Evolutionary conservation across 2,329 filamentous ascomycete genomes (phyloP).

Genomic region (Torrubiellomyces zombiae): DNA sequence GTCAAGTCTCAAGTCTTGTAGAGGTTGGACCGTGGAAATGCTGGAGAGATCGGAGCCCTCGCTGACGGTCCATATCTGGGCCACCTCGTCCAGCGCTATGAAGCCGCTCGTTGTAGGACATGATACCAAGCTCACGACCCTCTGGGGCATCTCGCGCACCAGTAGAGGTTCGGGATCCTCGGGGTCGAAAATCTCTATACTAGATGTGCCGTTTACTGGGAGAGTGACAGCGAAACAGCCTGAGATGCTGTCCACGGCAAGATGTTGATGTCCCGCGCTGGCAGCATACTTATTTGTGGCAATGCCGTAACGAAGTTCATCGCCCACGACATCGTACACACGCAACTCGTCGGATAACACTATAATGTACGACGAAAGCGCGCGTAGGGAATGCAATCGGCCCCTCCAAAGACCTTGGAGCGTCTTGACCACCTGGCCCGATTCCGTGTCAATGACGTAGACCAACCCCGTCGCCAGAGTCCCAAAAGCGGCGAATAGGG

Average conservation of each 20-base stretch:
- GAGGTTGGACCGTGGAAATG: constrained; percentile 34
- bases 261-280: constrained; percentile 34
- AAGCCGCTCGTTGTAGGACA: constrained; percentile 52
- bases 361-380: constrained; percentile 59
- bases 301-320: constrained; percentile 53
- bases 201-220: constrained; percentile 27
- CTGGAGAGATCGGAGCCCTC: constrained; percentile 40
- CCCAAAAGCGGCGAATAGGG: constrained; percentile 53
- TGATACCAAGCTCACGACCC: constrained; percentile 51
- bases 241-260: constrained; percentile 54
- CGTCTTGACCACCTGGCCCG: constrained; percentile 48
- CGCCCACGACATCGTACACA: constrained; percentile 72
- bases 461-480: constrained; percentile 41
- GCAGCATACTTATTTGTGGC: constrained; percentile 29
- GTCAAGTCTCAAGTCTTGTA: constrained; percentile 36
- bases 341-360: constrained; percentile 56
- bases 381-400: constrained; percentile 48
- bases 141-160: constrained; percentile 35
- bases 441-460: constrained; percentile 59
- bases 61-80: constrained; percentile 49
- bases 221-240: constrained; percentile 50
- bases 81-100: constrained; percentile 57
- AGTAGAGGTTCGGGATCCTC: constrained; percentile 42
- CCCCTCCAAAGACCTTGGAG: constrained; percentile 52
- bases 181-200: constrained; percentile 51